These are phyloP conservation scores for Comarum palustre DNA, from an alignment of 306 rosid species.

Conservation along the genomic window DNA sequence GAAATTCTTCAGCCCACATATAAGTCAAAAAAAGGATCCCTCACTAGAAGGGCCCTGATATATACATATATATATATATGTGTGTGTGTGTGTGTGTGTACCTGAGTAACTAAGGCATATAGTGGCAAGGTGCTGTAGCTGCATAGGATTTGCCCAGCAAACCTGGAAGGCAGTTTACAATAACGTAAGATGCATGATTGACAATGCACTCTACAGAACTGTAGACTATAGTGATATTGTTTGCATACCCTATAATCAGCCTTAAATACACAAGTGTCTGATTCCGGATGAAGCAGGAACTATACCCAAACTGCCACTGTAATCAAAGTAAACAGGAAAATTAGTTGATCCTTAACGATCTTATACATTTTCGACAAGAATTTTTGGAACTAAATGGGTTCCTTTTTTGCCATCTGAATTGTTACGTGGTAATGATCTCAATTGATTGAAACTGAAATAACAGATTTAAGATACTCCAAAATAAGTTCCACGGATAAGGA, in stretches of 20 bases:
- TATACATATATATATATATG: no score
- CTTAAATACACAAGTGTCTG: slow-evolving; percentile 71
- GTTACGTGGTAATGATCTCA: not conserved
- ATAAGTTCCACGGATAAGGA: slow-evolving; percentile 28
- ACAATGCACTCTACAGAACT: slow-evolving; percentile 5
- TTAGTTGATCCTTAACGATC: slow-evolving; percentile 18
- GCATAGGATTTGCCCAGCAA: slow-evolving; percentile 89
- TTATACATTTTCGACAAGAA: not conserved
- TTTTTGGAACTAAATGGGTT: not conserved
- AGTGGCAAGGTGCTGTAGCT: slow-evolving; percentile 98
- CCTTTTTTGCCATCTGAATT: not conserved
- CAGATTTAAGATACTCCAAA: not conserved
- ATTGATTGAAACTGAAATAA: not conserved
- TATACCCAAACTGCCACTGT: slow-evolving; percentile 97
- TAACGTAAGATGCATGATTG: slow-evolving; percentile 20
- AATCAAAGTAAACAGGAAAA: slow-evolving; percentile 29
- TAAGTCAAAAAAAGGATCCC: no score
- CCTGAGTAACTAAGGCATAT: slow-evolving; percentile 98
- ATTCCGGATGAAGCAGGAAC: slow-evolving; percentile 78
- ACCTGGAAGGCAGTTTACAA: slow-evolving; percentile 41
- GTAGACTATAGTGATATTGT: slow-evolving; percentile 8
- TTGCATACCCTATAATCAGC: slow-evolving; percentile 85
- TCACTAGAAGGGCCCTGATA: no score
- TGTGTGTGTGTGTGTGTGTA: slow-evolving; percentile 5
- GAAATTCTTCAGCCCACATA: no score